Evolutionary conservation across 1,139 yeast genomes (phyloP), one percentile per base, ranked within the genome.

Genomic region (Taphrina deformans): DNA sequence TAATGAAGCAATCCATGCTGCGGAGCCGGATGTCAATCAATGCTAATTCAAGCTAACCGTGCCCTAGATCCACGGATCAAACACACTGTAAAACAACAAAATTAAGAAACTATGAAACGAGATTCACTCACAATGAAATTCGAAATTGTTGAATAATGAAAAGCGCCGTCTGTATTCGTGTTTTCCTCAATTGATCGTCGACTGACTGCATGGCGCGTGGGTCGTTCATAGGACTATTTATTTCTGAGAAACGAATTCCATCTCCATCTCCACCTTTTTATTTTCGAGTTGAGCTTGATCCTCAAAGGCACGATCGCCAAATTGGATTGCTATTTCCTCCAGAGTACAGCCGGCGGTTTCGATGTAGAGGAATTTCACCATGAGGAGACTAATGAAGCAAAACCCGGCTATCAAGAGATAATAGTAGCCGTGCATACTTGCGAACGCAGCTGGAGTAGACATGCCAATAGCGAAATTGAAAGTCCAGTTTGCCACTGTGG

Each of bases 381-480:
- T 44, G 48, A 44, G 48, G 3, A 44, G 48, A 44, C 48, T 44
- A 27, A 44, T 44, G 27, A 44, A 44, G 48, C 48, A 44, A 9
- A 44, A 44, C 4, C 48, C 48, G 10, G 48, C 48, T 2, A 44
- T 44, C 27, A 44, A 23, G 10, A 44, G 48, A 44, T 44, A 44
- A 27, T 44, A 44, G 48, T 44, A 44, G 7, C 48, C 48, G 21
- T 44, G 24, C 27, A 44, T 6, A 9, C 48, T 9, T 9, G 48
- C 48, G 27, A 44, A 44, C 18, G 48, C 48, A 18, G 48, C 48
- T 44, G 48, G 48, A 9, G 48, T 44, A 16, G 48, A 44, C 48
- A 44, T 44, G 18, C 48, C 48, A 7, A 44, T 44, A 27, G 48
- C 48, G n/a, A 44, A 44, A n/a, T 44, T 44, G 48, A 44, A 44